These are phyloP conservation scores for Westerdykella sp. DNA, from an alignment of 2,329 filamentous ascomycete genomes.

Conservation along the genomic window DNA sequence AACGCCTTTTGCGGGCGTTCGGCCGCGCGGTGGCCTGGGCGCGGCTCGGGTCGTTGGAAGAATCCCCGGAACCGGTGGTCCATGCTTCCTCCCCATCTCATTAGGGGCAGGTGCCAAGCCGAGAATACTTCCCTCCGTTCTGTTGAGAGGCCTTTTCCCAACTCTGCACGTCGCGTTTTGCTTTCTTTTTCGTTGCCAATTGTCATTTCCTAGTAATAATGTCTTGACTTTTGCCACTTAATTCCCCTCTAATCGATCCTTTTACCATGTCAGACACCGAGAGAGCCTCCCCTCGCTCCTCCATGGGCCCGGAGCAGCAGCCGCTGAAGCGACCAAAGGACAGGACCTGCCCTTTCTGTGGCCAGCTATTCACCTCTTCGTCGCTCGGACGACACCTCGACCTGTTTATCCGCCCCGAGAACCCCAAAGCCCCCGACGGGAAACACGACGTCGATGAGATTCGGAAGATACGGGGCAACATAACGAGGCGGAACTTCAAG, in stretches of 20 bases:
- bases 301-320: constrained; percentile 19
- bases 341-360: constrained; percentile 80
- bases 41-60: too few relatives aligned
- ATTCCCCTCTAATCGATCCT: constrained; percentile 1
- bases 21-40: neutral
- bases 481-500: constrained; percentile 79
- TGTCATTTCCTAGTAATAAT: neutral
- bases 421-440: constrained; percentile 79
- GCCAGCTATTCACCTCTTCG: constrained; percentile 85
- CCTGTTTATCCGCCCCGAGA: constrained; percentile 88
- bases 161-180: constrained; percentile 1
- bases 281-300: constrained; percentile 37
- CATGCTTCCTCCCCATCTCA: neutral
- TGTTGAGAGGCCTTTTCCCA: too few relatives aligned
- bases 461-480: constrained; percentile 70
- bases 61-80: neutral
- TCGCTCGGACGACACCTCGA: constrained; percentile 90
- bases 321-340: constrained; percentile 62
- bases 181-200: neutral
- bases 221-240: neutral
- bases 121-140: neutral
- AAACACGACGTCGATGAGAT: constrained; percentile 89
- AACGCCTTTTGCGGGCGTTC: neutral
- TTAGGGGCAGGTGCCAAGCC: neutral
- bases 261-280: constrained; percentile 24